Conservation (phyloP, 108 stramenopile genomes). For the Cyclotella choctawhatcheeana region DNA sequence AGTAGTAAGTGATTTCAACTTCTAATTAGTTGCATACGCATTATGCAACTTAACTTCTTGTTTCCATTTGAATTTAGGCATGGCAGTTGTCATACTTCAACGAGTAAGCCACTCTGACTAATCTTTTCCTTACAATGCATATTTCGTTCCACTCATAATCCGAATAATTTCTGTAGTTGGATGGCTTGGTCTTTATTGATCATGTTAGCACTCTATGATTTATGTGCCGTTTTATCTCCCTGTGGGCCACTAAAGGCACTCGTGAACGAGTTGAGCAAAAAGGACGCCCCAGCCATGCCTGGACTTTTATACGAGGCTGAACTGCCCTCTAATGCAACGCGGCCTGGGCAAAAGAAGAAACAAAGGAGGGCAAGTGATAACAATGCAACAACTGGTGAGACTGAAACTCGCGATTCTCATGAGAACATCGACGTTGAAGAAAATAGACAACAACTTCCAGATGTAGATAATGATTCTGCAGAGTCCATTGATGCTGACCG, state of each 20-base stretch:
- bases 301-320: slow-evolving; percentile 96
- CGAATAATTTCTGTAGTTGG: too few species aligned
- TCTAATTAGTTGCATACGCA: too few species aligned
- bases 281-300: slow-evolving; percentile 91
- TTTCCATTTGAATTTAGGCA: too few species aligned
- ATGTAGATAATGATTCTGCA: background rate
- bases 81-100: slow-evolving; percentile 94
- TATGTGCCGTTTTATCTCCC: slow-evolving; percentile 94
- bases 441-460: background rate
- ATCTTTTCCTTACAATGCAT: too few species aligned
- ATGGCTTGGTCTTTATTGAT: slow-evolving; percentile 95
- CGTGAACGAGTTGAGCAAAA: slow-evolving; percentile 84
- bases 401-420: background rate
- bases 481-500: background rate
- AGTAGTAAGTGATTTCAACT: too few species aligned
- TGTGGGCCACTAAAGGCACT: slow-evolving; percentile 94
- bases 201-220: slow-evolving; percentile 94
- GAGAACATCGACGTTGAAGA: background rate
- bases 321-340: slow-evolving; percentile 57
- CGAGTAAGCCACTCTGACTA: too few species aligned
- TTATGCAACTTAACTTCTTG: too few species aligned
- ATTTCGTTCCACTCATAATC: too few species aligned
- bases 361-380: background rate
- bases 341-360: slow-evolving; percentile 26
- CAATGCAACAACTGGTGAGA: background rate